Base-by-base conservation (phyloP, 176 grass and related monocot species). In the Oryza meridionalis region DNA sequence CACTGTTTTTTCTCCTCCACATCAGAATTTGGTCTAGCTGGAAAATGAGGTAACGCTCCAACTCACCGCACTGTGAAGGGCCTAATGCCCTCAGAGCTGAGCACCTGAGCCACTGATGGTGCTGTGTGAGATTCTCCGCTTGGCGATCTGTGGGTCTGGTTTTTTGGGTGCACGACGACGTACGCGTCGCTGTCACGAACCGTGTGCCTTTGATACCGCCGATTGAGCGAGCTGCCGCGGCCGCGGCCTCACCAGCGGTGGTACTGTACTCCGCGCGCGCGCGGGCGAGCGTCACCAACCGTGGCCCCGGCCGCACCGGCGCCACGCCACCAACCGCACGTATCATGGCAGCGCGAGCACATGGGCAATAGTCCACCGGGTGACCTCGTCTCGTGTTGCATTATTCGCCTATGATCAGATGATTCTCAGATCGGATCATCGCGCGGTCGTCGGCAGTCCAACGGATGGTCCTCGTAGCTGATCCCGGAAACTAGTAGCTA, bases 251-350 rank as follows among this genome's bases (percentile, higher is more conserved):
- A 58, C 66, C 66, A 26, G 78, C 77, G 50, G 29, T 7, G 11
- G 64, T 14, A 46, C 77, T 3, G 29, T 31, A 31, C 29, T 31
- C 29, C 29, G 29, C 29, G 7, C 76, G 45, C 33, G 7, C 76
- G 45, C 15, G 66, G 29, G 32, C 27, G 65, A 83, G 19, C 14
- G 38, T 22, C 71, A 75, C 77, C 82, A 89, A 81, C 77, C 50
- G 49, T 84, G 87, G 75, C 32, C 86, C 80, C 65, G 26, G 49
- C 37, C 51, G 22, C 80, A 3, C 80, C 65, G 19, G 38, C 37
- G 80, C 24, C 80, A 3, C 80, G 50, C 53, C 80, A 46, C 80
- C 80, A 63, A 65, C 81, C 70, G 27, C 77, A 33, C 45, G 40
- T 44, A 19, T 21, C 22, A 40, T 40, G 4, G 63, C 63, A 14